phyloP scores from a whole-genome alignment of 306 rosid genomes.

The Dryas alaskensis region DNA sequence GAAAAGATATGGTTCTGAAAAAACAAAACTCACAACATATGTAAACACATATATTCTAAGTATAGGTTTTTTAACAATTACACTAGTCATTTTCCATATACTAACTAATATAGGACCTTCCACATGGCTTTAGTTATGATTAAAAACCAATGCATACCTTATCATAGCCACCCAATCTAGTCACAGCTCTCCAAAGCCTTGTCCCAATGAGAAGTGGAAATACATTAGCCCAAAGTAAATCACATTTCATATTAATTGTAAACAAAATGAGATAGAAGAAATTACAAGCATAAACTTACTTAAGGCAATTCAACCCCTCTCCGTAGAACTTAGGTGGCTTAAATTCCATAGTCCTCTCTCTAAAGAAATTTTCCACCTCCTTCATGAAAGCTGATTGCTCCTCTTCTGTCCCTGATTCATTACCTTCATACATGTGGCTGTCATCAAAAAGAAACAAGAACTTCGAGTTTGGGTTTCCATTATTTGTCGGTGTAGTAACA shows the following conservation, averaged over 20 bases:
- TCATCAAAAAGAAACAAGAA: constrained; percentile 52
- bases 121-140: not conserved
- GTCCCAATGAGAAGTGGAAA: constrained; percentile 26
- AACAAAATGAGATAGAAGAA: constrained; percentile 6
- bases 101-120: not conserved
- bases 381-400: constrained; percentile 85
- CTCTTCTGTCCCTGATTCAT: constrained; percentile 87
- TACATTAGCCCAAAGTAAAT: constrained; percentile 30
- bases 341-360: constrained; percentile 87
- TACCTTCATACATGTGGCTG: constrained; percentile 59
- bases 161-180: constrained; percentile 96
- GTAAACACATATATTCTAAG: not conserved
- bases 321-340: constrained; percentile 98
- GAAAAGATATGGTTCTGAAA: constrained; percentile 24
- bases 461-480: constrained; percentile 52
- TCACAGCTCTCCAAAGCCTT: constrained; percentile 97
- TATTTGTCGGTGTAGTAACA: constrained; percentile 40
- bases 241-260: constrained; percentile 7
- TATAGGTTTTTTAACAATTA: not conserved
- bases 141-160: constrained; percentile 50
- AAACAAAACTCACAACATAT: constrained; percentile 13
- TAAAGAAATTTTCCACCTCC: constrained; percentile 85
- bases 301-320: constrained; percentile 90
- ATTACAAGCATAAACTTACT: constrained; percentile 52
- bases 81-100: not conserved